phyloP scores from a whole-genome alignment of 2,329 filamentous ascomycete genomes.

The Neoscytalidium dimidiatum region DNA sequence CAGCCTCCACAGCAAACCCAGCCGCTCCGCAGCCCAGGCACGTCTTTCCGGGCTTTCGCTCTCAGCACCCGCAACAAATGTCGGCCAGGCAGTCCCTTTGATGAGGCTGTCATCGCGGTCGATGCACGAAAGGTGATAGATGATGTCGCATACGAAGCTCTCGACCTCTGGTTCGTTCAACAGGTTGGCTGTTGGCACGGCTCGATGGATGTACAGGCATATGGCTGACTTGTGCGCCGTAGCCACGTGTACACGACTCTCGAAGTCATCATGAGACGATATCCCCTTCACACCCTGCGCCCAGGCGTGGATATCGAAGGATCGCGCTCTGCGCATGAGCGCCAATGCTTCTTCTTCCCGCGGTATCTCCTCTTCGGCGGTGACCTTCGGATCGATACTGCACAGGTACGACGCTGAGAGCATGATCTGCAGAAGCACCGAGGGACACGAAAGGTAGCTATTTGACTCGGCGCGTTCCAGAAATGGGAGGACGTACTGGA shows the following conservation, averaged over 20 bases:
- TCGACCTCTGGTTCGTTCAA: not conserved
- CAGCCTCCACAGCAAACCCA: slow-evolving; percentile 34
- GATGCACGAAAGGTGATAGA: slow-evolving; percentile 54
- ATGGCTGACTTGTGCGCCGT: slow-evolving; percentile 42
- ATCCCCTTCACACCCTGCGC: slow-evolving; percentile 33
- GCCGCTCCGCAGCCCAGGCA: slow-evolving; percentile 54
- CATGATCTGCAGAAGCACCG: slow-evolving; percentile 38
- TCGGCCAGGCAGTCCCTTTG: slow-evolving; percentile 63
- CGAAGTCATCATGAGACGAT: slow-evolving; percentile 35
- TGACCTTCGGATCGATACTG: slow-evolving; percentile 23
- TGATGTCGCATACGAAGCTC: slow-evolving; percentile 51
- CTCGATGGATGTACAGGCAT: slow-evolving; percentile 40
- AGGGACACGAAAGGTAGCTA: slow-evolving; percentile 42
- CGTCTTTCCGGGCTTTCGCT: slow-evolving; percentile 50
- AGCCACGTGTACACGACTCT: slow-evolving; percentile 37
- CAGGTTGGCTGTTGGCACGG: slow-evolving; percentile 27
- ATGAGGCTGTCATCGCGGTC: slow-evolving; percentile 54
- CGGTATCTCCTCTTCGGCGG: not conserved
- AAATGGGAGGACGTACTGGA: slow-evolving; percentile 25
- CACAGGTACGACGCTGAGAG: slow-evolving; percentile 37
- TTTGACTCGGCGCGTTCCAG: slow-evolving; percentile 42
- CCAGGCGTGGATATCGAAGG: slow-evolving; percentile 37
- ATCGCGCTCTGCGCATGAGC: slow-evolving; percentile 30
- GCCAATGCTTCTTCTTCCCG: slow-evolving; percentile 29
- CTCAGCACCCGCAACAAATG: slow-evolving; percentile 61